Percentiles rank a stretch among this genome's conserved stretches.
phyloP scores from a whole-genome alignment of 2,329 filamentous ascomycete genomes.

The Phyllosticta citriasiana region DNA sequence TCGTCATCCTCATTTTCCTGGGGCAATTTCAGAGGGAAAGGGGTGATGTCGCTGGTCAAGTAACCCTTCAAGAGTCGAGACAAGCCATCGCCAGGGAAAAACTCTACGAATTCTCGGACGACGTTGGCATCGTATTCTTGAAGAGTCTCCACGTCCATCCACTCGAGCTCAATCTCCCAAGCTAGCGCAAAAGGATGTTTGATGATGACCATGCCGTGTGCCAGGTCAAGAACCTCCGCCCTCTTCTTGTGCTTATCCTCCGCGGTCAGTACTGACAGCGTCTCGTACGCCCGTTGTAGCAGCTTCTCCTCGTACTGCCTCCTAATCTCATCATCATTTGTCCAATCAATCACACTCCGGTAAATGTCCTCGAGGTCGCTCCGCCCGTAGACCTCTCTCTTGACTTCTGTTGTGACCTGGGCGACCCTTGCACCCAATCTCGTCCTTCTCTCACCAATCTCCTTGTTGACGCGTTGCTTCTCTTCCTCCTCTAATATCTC shows the following conservation, averaged over 20 bases:
- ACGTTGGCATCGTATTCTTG: conserved; percentile 66
- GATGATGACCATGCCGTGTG: conserved; percentile 91
- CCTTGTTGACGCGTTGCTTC: conserved; percentile 76
- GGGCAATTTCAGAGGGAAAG: conserved; percentile 50
- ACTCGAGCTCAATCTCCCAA: conserved; percentile 86
- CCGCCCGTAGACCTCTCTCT: conserved; percentile 66
- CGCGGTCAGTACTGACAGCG: conserved; percentile 56
- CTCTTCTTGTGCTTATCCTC: conserved; percentile 63
- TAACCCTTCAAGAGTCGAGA: conserved; percentile 74
- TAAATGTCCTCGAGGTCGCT: conserved; percentile 77
- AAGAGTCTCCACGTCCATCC: conserved; percentile 57
- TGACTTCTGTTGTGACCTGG: conserved; percentile 79
- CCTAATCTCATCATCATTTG: conserved; percentile 71
- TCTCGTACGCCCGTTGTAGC: conserved; percentile 69
- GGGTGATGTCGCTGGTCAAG: conserved; percentile 72
- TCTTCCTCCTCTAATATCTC: conserved; percentile 80
- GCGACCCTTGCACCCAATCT: conserved; percentile 74
- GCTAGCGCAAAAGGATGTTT: conserved; percentile 82
- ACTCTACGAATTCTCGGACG: conserved; percentile 68
- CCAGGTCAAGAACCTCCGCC: conserved; percentile 62
- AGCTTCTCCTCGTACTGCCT: conserved; percentile 86
- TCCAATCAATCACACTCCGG: conserved; percentile 80
- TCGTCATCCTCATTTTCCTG: conserved; percentile 18
- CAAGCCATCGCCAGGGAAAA: conserved; percentile 78
- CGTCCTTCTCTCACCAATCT: conserved; percentile 82